Evolutionary conservation across 1,284 basidiomycete genomes (phyloP), one percentile per base, ranked within the genome.

Genomic region (Apiotrichum veenhuisii): DNA sequence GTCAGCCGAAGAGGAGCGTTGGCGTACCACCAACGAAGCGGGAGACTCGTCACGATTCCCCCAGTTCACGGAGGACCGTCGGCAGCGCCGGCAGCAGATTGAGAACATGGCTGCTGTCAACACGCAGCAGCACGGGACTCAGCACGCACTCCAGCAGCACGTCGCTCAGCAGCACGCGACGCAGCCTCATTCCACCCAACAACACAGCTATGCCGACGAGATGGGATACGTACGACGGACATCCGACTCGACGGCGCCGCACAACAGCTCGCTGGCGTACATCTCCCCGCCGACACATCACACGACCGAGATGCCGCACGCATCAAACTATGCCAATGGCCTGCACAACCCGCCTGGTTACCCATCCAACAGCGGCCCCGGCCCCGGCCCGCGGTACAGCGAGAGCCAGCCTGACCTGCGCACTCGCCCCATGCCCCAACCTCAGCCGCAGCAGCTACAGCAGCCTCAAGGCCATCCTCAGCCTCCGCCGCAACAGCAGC

Each of bases 61-160:
- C n/a, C 44, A 57, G 42, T 69, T 73, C 33, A 59, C 64, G 3
- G 50, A 66, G 33, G 66, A 71, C 22, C 59, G 71, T n/a, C 59
- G 66, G 20, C 58, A 62, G 15, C 54, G 64, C 11, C 50, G 23
- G 50, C 58, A 37, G 33, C 23, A 20, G 57, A 60, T 48, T 18
- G 52, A 20, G 51, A 58, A 26, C 56, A 46, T 47, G 42, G 58
- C 36, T 34, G 17, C 17, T 9, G 22, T 11, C 40, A 41, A 22
- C 20, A 30, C 30, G 30, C 30, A 30, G 33, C 41, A 44, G 18
- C 42, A 42, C 26, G n/a, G n/a, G n/a, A n/a, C n/a, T n/a, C n/a
- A n/a, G n/a, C n/a, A n/a, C n/a, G n/a, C n/a, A n/a, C n/a, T n/a
- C n/a, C n/a, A n/a, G n/a, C n/a, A n/a, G n/a, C n/a, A n/a, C n/a